phyloP scores from a whole-genome alignment of 768 basidiomycete species.

The Suillus lakei region DNA sequence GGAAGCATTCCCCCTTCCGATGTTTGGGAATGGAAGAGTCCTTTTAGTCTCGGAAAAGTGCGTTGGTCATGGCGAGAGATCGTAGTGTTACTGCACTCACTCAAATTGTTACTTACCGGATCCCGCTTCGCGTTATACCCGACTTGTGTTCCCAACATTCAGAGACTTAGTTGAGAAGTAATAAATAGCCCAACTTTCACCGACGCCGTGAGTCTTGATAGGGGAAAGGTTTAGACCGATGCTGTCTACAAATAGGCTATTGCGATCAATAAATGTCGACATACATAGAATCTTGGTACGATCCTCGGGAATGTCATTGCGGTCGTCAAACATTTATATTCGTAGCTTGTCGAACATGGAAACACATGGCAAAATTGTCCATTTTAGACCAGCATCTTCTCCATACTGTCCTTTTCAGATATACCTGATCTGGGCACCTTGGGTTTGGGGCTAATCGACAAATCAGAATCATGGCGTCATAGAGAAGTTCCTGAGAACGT shows the following conservation, averaged over 20 bases:
- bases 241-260: neutral
- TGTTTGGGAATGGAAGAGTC: neutral
- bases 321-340: neutral
- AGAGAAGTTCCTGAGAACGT: constrained; percentile 7
- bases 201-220: neutral
- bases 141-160: too few relatives aligned
- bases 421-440: neutral
- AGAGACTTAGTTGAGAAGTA: neutral
- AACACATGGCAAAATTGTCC: neutral
- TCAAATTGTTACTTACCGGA: neutral
- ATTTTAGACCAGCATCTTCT: neutral
- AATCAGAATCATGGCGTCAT: neutral
- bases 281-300: neutral
- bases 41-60: neutral
- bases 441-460: neutral
- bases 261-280: neutral
- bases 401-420: neutral
- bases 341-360: neutral
- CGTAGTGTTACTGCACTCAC: neutral
- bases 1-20: neutral
- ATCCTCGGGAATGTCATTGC: neutral
- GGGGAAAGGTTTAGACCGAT: neutral
- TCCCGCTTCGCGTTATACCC: neutral
- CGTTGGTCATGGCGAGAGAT: neutral
- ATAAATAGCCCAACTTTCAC: neutral